phyloP scores from a whole-genome alignment of 495 filamentous ascomycete genomes.

The Penicillium parvum region DNA sequence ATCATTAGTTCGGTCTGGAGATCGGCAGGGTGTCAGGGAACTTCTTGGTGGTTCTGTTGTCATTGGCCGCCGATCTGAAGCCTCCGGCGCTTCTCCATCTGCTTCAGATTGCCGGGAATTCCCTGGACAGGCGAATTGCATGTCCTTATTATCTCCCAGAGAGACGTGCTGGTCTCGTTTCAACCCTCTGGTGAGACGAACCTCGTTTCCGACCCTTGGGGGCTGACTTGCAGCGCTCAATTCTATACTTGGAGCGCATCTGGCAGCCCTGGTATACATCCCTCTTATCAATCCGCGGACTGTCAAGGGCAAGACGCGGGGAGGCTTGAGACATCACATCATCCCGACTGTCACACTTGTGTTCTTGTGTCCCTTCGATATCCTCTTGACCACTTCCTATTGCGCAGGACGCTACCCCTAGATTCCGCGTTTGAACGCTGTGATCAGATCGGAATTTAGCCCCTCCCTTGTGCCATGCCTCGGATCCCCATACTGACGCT shows the following conservation, averaged over 20 bases:
- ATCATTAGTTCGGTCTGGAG: background rate
- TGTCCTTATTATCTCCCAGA: conserved; percentile 9
- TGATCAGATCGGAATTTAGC: conserved; percentile 20
- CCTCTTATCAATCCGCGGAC: conserved; percentile 4
- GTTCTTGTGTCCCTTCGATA: background rate
- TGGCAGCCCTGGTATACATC: conserved; percentile 11
- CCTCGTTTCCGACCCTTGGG: conserved; percentile 6
- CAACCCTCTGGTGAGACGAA: conserved; percentile 15
- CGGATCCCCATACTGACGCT: conserved; percentile 12
- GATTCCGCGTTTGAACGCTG: conserved; percentile 16
- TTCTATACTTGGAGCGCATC: background rate
- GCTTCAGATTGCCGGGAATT: conserved; percentile 21
- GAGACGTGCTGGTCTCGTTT: conserved; percentile 12
- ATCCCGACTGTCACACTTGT: background rate
- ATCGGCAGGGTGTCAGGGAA: conserved; percentile 20
- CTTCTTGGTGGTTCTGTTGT: conserved; percentile 15
- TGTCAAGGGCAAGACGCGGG: conserved; percentile 15
- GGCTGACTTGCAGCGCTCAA: conserved; percentile 17
- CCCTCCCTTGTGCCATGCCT: conserved; percentile 24
- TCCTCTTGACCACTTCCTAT: background rate
- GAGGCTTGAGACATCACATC: conserved; percentile 25
- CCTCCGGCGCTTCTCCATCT: conserved; percentile 29
- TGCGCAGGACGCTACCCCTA: conserved; percentile 17
- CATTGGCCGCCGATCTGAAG: conserved; percentile 26
- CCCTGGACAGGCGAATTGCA: conserved; percentile 21